A percentile compares a stretch with the other conserved stretches of the same genome.
phyloP scores from a whole-genome alignment of 176 grass and related monocot genomes.

The Rhipidocladum racemiflorum region DNA sequence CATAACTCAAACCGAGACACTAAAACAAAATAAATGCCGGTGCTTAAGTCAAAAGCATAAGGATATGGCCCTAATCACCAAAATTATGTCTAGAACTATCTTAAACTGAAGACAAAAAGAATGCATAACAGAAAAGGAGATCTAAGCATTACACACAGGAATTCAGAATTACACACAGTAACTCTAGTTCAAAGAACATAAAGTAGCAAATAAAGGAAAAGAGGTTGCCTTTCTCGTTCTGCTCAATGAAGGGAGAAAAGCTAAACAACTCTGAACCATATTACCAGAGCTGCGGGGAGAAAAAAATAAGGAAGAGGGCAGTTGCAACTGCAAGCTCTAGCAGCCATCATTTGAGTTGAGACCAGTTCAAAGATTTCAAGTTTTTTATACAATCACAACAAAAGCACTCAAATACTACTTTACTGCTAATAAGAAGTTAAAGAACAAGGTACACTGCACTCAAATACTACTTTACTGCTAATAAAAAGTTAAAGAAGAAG shows the following conservation, averaged over 20 bases:
- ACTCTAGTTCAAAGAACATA: neutral
- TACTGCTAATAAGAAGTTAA: constrained; percentile 12
- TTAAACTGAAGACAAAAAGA: neutral
- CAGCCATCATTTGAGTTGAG: constrained; percentile 46
- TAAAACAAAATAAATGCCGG: neutral
- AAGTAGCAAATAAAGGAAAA: constrained; percentile 21
- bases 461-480: too few relatives aligned
- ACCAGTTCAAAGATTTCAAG: too few relatives aligned
- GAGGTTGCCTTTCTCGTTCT: constrained; percentile 19
- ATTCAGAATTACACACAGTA: neutral
- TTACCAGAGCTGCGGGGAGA: neutral
- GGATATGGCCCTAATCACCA: neutral
- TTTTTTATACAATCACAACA: constrained; percentile 30
- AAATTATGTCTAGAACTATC: neutral
- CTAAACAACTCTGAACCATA: too few relatives aligned
- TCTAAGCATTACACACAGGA: constrained; percentile 2
- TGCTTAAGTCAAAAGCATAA: neutral
- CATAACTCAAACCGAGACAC: neutral
- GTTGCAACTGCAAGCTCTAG: constrained; percentile 53
- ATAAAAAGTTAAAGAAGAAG: constrained; percentile 27
- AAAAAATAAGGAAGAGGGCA: constrained; percentile 31
- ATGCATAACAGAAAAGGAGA: neutral
- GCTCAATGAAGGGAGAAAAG: constrained; percentile 1
- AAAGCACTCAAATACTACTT: constrained; percentile 34
- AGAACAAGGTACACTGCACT: too few relatives aligned